These are phyloP conservation scores for Symmetrospora coprosmae DNA, from an alignment of 768 basidiomycete genomes.

Conservation along the genomic window DNA sequence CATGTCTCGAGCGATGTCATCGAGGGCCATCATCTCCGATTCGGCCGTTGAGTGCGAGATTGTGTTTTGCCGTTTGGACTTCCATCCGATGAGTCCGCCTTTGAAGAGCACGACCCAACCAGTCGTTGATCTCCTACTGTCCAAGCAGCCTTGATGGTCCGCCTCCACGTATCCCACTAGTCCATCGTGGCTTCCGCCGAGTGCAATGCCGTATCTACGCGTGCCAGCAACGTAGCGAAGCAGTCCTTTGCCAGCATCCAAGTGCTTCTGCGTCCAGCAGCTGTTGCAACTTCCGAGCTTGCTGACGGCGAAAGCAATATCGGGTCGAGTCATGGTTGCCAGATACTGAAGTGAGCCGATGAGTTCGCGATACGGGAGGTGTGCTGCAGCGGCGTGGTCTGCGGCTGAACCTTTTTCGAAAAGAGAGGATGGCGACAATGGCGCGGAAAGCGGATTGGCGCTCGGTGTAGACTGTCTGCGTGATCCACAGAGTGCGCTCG, in stretches of 20 bases:
- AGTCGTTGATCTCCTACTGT: background rate
- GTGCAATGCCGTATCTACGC: background rate
- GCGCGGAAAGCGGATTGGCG: background rate
- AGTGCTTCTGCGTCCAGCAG: background rate
- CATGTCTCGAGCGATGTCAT: conserved; percentile 3
- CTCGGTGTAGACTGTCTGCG: background rate
- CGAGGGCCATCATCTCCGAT: conserved; percentile 28
- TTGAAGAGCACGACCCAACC: background rate
- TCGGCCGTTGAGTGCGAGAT: conserved; percentile 27
- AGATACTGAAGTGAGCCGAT: conserved; percentile 2
- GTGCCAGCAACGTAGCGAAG: conserved; percentile 6
- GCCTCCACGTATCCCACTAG: background rate
- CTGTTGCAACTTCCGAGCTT: conserved; percentile 5
- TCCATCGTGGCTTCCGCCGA: background rate
- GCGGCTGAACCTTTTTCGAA: background rate
- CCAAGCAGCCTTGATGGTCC: background rate
- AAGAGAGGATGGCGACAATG: background rate
- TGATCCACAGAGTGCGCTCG: background rate
- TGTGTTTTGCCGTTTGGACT: background rate
- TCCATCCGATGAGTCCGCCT: background rate
- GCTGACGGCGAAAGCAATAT: conserved; percentile 14
- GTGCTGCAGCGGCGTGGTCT: background rate
- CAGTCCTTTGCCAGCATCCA: background rate
- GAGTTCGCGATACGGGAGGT: conserved; percentile 6
- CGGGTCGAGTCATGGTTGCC: conserved; percentile 8